Conservation (phyloP, 106 monocot species). For the Acorus gramineus region DNA sequence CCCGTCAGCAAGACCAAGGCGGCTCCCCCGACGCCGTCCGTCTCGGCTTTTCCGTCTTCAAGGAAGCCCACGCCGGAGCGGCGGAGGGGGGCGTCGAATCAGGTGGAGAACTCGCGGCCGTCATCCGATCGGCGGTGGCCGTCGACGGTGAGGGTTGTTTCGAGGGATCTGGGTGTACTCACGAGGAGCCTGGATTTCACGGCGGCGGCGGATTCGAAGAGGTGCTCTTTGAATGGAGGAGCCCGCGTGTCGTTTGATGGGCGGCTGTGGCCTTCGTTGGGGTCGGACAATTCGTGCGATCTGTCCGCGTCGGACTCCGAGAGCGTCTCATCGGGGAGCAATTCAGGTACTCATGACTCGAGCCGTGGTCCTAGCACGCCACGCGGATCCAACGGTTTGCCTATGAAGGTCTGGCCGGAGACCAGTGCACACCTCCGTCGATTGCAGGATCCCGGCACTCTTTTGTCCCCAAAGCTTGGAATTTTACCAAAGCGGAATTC, state of each 20-base stretch:
- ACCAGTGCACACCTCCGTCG: constrained; percentile 46
- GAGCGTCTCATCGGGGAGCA: constrained; percentile 84
- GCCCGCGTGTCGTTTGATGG: constrained; percentile 33
- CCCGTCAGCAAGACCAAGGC: constrained; percentile 54
- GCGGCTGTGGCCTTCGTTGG: constrained; percentile 49
- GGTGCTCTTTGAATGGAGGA: constrained; percentile 23
- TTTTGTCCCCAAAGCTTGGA: constrained; percentile 16
- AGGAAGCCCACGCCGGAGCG: constrained; percentile 27
- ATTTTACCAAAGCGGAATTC: constrained; percentile 15
- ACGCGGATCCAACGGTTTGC: constrained; percentile 42
- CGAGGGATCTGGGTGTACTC: constrained; percentile 27
- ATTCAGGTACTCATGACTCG: constrained; percentile 46
- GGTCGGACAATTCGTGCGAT: constrained; percentile 41
- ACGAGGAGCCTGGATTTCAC: constrained; percentile 33
- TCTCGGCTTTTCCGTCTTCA: too few relatives aligned
- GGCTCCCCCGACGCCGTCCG: constrained; percentile 19
- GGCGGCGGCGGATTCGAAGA: too few relatives aligned
- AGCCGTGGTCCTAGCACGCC: constrained; percentile 10
- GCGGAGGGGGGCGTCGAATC: constrained; percentile 7
- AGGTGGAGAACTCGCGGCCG: constrained; percentile 43
- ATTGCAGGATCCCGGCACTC: constrained; percentile 32
- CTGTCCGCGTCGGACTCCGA: constrained; percentile 67
- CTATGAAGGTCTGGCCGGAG: constrained; percentile 80
- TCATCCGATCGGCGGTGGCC: constrained; percentile 44
- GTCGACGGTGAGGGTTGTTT: constrained; percentile 12